Base-by-base conservation (phyloP, 179 eudicot genomes). In the Gypsophila paniculata region DNA sequence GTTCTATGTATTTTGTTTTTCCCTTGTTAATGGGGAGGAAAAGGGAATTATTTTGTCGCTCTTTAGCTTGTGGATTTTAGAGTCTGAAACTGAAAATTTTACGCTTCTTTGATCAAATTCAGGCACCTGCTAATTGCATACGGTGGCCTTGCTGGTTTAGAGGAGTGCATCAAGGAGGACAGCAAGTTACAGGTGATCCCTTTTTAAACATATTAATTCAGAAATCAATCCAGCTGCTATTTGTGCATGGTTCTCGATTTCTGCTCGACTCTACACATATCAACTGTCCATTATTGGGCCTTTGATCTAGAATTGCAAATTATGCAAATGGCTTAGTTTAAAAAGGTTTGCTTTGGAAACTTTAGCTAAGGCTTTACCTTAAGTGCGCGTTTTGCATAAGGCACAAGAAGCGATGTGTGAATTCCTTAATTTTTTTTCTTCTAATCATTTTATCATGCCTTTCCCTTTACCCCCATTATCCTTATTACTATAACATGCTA, bases 91-190 rank as follows among this genome's bases (percentile, higher is more conserved):
- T 38, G 36, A 29, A 42, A 36, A 62, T 73, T 48, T 61, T 25
- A 44, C 57, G 10, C 10, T 29, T 65, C 21, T 23, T 73, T 68
- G 51, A 18, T 71, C 64, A 25, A 14, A 25, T 74, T 25, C 65
- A 94, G 97, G 86, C 99, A 91, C 80, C 82, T 94, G 48, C 76
- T 94, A 76, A 91, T 94, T 79, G 88, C 92, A 65, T 91, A 91
- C 77, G 99, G 99, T 65, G 99, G 99, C 66, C 91, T 91, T 18
- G 94, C 97, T 80, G 99, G 99, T 32, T 77, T 94, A 81, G 99
- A 91, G 80, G 99, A 94, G 86, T 74, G 96, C 82, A 82, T 94
- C 46, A 97, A 90, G 66, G 91, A 88, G 82, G 99, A 91, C 81
- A 79, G 63, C 3, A 82, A 73, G n/a, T 65, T 94, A 18, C 87